Conservation (phyloP, 2,329 filamentous ascomycete species). For the Fusarium graminum region DNA sequence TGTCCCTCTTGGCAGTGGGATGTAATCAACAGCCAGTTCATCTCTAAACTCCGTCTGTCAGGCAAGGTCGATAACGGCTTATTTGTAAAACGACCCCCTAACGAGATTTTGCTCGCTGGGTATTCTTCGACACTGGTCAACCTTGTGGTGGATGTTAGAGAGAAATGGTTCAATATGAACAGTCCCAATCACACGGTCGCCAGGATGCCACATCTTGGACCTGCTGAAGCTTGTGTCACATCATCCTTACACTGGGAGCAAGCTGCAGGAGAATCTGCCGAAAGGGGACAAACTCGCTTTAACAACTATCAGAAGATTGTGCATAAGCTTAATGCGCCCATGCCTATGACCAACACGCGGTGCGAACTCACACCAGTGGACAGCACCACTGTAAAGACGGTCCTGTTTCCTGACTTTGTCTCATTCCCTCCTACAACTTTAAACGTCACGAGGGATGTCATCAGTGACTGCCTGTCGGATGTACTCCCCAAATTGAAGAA, state of each 20-base stretch:
- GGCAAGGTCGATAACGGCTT: constrained; percentile 32
- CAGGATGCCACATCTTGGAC: constrained; percentile 39
- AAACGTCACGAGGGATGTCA: constrained; percentile 13
- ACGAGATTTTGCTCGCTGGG: constrained; percentile 30
- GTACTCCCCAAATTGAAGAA: constrained; percentile 3
- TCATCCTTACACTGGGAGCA: constrained; percentile 42
- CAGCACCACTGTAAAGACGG: background rate
- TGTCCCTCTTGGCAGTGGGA: constrained; percentile 45
- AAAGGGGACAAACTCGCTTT: constrained; percentile 25
- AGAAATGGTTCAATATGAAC: constrained; percentile 32
- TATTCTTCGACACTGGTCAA: constrained; percentile 23
- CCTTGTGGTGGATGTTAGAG: constrained; percentile 33
- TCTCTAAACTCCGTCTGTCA: constrained; percentile 33
- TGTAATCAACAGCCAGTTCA: constrained; percentile 34
- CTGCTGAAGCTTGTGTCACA: constrained; percentile 32
- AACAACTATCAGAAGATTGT: constrained; percentile 32
- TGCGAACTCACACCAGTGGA: constrained; percentile 35
- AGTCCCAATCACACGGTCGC: constrained; percentile 39
- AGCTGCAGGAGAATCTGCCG: constrained; percentile 28
- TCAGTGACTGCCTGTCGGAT: constrained; percentile 24
- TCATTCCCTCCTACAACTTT: constrained; percentile 22
- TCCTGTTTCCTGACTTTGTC: constrained; percentile 34
- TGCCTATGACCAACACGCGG: constrained; percentile 35
- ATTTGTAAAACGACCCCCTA: constrained; percentile 28
- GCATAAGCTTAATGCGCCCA: constrained; percentile 27